phyloP scores from a whole-genome alignment of 140 eudicot species.

The Flaveria floridana region DNA sequence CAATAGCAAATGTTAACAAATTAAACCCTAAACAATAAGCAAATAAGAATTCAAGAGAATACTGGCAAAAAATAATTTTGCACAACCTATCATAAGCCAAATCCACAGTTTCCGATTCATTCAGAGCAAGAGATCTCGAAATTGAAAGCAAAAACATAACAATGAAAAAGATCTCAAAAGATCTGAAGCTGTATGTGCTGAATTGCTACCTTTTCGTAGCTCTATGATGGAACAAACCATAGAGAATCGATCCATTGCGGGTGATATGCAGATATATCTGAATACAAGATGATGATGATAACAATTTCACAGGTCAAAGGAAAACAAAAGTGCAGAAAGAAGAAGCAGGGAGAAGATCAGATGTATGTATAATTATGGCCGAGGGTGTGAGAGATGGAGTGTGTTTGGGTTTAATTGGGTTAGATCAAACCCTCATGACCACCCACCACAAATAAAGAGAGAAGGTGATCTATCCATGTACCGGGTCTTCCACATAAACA shows the following conservation, averaged over 20 bases:
- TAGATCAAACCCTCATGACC: not conserved
- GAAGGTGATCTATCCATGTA: constrained; percentile 9
- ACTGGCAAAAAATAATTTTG: not conserved
- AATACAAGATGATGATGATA: constrained; percentile 1
- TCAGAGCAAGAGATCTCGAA: constrained; percentile 30
- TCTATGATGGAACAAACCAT: constrained; percentile 40
- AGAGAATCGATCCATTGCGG: constrained; percentile 47
- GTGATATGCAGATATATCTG: not conserved
- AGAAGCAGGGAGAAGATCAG: not conserved
- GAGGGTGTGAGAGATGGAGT: not conserved
- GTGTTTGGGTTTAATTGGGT: not conserved
- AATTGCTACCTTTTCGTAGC: constrained; percentile 57
- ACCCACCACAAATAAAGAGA: constrained; percentile 11
- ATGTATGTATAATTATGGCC: not conserved
- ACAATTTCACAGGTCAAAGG: not conserved
- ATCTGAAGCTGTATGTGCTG: constrained; percentile 29
- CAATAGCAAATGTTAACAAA: not conserved
- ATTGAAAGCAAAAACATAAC: constrained; percentile 8
- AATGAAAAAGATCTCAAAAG: constrained; percentile 17
- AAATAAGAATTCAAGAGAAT: not conserved
- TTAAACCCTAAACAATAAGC: not conserved
- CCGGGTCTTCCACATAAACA: not conserved
- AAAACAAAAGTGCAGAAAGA: not conserved
- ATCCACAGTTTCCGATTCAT: constrained; percentile 13
- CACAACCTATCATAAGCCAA: not conserved